Conservation (phyloP, 1,284 basidiomycete genomes). For the Cutaneotrichosporon mucoides region DNA sequence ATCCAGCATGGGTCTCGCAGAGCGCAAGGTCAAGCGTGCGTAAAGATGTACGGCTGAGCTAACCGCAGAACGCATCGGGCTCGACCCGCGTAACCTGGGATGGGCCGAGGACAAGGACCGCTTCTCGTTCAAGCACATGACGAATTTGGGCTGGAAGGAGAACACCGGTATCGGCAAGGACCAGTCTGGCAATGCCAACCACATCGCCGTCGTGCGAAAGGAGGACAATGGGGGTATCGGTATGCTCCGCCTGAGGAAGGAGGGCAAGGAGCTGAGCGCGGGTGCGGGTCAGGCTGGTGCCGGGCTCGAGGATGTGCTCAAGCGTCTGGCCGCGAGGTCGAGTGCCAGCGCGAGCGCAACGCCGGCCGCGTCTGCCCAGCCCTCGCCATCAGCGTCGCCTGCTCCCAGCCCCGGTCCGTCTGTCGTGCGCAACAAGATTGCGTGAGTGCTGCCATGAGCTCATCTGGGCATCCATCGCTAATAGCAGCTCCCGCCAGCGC, state of each 20-base stretch:
- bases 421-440: conserved; percentile 37
- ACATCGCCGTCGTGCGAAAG: conserved; percentile 49
- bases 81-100: conserved; percentile 49
- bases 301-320: conserved; percentile 46
- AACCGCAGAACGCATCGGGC: conserved; percentile 43
- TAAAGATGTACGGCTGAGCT: conserved; percentile 1
- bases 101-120: conserved; percentile 49
- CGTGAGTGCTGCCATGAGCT: conserved; percentile 32
- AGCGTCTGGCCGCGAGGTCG: conserved; percentile 30
- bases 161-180: conserved; percentile 42
- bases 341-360: conserved; percentile 15
- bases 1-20: conserved; percentile 47
- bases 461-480: conserved; percentile 1
- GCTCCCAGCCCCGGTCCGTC: conserved; percentile 25
- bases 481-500: conserved; percentile 39
- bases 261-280: conserved; percentile 42
- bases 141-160: conserved; percentile 47
- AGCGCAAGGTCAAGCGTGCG: conserved; percentile 48
- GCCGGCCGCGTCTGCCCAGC: conserved; percentile 20
- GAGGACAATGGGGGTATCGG: conserved; percentile 50
- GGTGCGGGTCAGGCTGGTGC: conserved; percentile 46
- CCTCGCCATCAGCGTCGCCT: conserved; percentile 12
- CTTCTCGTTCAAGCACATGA: conserved; percentile 50
- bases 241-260: conserved; percentile 43
- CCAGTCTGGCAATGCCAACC: conserved; percentile 42